Conservation (phyloP, 2,329 filamentous ascomycete species). For the Phialemonium atrogriseum region DNA sequence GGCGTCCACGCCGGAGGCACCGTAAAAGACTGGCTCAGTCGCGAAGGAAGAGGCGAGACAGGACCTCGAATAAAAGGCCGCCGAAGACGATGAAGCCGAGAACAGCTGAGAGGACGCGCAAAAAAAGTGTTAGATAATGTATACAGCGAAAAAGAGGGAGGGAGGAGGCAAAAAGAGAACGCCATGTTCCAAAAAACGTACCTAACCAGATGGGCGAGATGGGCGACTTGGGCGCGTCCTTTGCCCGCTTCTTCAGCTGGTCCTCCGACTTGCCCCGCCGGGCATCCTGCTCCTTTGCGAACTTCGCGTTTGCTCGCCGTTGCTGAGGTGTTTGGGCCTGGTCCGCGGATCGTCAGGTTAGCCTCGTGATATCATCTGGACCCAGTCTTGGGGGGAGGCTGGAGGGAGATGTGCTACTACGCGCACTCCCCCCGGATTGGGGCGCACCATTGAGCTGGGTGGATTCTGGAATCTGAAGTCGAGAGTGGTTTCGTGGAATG, state of each 20-base stretch:
- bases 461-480: no score
- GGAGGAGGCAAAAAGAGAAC: background rate
- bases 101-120: conserved; percentile 28
- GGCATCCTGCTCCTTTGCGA: conserved; percentile 62
- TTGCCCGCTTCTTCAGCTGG: conserved; percentile 51
- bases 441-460: no score
- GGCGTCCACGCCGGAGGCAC: no score
- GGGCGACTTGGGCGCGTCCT: conserved; percentile 49
- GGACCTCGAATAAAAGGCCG: conserved; percentile 48
- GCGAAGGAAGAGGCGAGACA: conserved; percentile 50
- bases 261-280: conserved; percentile 68
- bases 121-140: background rate
- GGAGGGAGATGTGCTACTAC: no score
- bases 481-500: no score
- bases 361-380: no score
- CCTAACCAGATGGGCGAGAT: conserved; percentile 58
- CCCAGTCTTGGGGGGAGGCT: no score
- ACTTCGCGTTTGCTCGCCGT: conserved; percentile 72
- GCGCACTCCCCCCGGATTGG: no score
- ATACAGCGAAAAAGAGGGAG: background rate
- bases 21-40: no score
- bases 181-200: no score
- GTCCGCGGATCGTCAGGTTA: background rate
- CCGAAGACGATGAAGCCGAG: conserved; percentile 55
- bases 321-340: conserved; percentile 81